phyloP scores from a whole-genome alignment of 306 rosid species.

The Hippophae tibetana region DNA sequence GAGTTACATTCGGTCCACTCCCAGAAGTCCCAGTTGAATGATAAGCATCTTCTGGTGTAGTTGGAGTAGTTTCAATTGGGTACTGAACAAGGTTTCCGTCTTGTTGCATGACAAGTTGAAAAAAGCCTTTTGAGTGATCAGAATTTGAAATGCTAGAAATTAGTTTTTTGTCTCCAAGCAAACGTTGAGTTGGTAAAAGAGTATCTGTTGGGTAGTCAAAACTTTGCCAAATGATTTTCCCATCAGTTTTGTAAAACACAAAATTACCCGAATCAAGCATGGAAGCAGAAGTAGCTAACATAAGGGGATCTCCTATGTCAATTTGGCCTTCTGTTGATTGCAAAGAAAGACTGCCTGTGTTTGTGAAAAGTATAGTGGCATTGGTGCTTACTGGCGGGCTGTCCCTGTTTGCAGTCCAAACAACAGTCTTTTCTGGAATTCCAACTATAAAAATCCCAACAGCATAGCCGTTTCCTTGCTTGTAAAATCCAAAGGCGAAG shows the following conservation, averaged over 20 bases:
- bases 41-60: not conserved
- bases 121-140: slow-evolving; percentile 13
- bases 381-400: slow-evolving; percentile 1
- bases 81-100: slow-evolving; percentile 25
- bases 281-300: slow-evolving; percentile 10
- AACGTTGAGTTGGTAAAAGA: slow-evolving; percentile 14
- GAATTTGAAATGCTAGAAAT: slow-evolving; percentile 4
- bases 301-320: not conserved
- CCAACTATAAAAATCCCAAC: slow-evolving; percentile 15
- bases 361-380: slow-evolving; percentile 14
- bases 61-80: not conserved
- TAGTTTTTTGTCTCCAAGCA: not conserved
- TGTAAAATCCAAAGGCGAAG: slow-evolving; percentile 26
- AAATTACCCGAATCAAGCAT: slow-evolving; percentile 22
- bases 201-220: slow-evolving; percentile 18
- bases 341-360: slow-evolving; percentile 14
- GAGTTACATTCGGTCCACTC: not conserved
- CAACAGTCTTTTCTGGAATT: slow-evolving; percentile 20
- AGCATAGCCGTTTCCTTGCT: slow-evolving; percentile 15
- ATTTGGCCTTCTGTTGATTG: not conserved
- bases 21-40: not conserved
- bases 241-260: slow-evolving; percentile 3
- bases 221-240: slow-evolving; percentile 12
- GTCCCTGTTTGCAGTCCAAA: slow-evolving; percentile 23
- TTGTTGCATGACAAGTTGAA: slow-evolving; percentile 12